phyloP scores from a whole-genome alignment of 345 rosid genomes.

The Brassica cretica region DNA sequence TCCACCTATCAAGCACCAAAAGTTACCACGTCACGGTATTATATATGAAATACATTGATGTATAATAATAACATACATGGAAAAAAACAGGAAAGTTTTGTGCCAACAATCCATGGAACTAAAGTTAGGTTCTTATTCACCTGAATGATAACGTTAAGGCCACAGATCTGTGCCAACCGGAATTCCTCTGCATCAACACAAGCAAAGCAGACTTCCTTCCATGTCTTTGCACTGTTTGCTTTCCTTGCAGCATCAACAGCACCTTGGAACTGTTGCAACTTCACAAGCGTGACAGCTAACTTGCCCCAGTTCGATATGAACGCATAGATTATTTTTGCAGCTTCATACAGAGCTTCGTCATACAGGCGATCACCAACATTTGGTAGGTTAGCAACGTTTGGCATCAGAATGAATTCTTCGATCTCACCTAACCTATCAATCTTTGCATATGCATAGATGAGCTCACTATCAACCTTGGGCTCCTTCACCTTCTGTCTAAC shows the following conservation, averaged over 20 bases:
- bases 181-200: slow-evolving; percentile 98
- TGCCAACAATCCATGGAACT: neutral
- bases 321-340: slow-evolving; percentile 92
- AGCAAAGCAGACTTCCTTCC: slow-evolving; percentile 99
- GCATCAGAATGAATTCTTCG: slow-evolving; percentile 79
- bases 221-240: slow-evolving; percentile 98
- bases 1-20: slow-evolving; percentile 64
- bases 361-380: slow-evolving; percentile 91
- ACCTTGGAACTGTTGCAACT: slow-evolving; percentile 92
- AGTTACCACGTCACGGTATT: slow-evolving; percentile 5
- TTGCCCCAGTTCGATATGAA: slow-evolving; percentile 99
- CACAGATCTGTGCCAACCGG: slow-evolving; percentile 96
- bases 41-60: slow-evolving; percentile 11
- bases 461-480: slow-evolving; percentile 95
- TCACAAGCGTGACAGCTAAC: slow-evolving; percentile 91
- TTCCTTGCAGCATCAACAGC: slow-evolving; percentile 99
- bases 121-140: slow-evolving; percentile 40
- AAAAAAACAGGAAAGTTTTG: neutral
- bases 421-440: slow-evolving; percentile 85
- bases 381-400: slow-evolving; percentile 81
- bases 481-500: slow-evolving; percentile 96
- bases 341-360: slow-evolving; percentile 87
- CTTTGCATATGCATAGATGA: slow-evolving; percentile 96
- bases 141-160: slow-evolving; percentile 92
- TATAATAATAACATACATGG: neutral